Conservation (phyloP, 2,329 filamentous ascomycete species). For the Fusarium irregulare region DNA sequence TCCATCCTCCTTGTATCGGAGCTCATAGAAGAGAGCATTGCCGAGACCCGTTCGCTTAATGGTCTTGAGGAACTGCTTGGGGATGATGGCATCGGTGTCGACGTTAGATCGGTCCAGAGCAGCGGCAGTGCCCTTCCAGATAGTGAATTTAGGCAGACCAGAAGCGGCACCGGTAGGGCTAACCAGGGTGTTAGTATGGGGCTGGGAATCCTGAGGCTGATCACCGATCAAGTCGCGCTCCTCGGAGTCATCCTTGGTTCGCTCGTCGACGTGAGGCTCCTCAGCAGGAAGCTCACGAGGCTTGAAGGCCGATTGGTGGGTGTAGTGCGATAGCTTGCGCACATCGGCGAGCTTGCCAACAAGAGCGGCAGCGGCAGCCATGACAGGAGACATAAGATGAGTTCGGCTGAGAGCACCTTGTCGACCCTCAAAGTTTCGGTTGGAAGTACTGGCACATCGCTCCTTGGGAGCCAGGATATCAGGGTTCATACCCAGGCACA, state of each 20-base stretch:
- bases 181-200: slow-evolving; percentile 71
- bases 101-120: slow-evolving; percentile 90
- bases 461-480: slow-evolving; percentile 94
- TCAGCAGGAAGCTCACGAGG: slow-evolving; percentile 58
- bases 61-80: slow-evolving; percentile 99
- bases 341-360: slow-evolving; percentile 93
- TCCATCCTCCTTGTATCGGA: slow-evolving; percentile 80
- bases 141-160: slow-evolving; percentile 85
- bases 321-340: slow-evolving; percentile 76
- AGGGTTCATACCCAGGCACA: slow-evolving; percentile 99
- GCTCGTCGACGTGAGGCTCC: slow-evolving; percentile 65
- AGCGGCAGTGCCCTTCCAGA: slow-evolving; percentile 87
- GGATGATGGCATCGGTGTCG: slow-evolving; percentile 99
- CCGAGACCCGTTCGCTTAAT: slow-evolving; percentile 98
- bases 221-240: slow-evolving; percentile 66
- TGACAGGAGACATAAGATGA: slow-evolving; percentile 96
- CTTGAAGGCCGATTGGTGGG: slow-evolving; percentile 69
- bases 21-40: slow-evolving; percentile 84
- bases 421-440: slow-evolving; percentile 96
- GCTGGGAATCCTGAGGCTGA: slow-evolving; percentile 71
- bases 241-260: slow-evolving; percentile 61
- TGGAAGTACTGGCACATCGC: slow-evolving; percentile 93
- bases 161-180: slow-evolving; percentile 57
- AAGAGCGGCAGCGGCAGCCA: slow-evolving; percentile 92
- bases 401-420: slow-evolving; percentile 93